Evolutionary conservation across 2,329 filamentous ascomycete species (phyloP).

Genomic region (Neonectria faginata): DNA sequence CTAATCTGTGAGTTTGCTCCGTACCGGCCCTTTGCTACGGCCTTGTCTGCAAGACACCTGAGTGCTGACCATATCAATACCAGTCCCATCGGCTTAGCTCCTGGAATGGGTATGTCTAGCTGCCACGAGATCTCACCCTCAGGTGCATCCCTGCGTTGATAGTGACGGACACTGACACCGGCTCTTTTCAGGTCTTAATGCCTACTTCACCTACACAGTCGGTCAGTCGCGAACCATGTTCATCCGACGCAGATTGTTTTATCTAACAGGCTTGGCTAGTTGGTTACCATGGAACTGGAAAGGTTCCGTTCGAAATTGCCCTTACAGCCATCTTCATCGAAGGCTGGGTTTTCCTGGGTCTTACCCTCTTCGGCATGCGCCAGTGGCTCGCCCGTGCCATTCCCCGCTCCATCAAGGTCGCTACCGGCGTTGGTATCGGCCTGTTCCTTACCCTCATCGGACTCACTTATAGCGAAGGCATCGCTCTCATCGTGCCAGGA

Average conservation of each 20-base stretch:
- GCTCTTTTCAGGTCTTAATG: slow-evolving; percentile 70
- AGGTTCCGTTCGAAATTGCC: slow-evolving; percentile 79
- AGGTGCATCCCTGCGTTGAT: background rate
- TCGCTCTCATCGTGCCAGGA: slow-evolving; percentile 81
- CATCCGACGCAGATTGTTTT: background rate
- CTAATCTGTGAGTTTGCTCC: slow-evolving; percentile 71
- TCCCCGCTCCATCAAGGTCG: slow-evolving; percentile 86
- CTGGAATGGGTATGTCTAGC: slow-evolving; percentile 55
- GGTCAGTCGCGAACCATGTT: slow-evolving; percentile 39
- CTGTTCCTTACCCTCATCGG: slow-evolving; percentile 83
- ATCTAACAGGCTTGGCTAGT: slow-evolving; percentile 57
- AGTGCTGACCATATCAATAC: slow-evolving; percentile 14
- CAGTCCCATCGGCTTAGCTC: slow-evolving; percentile 54
- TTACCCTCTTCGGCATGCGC: slow-evolving; percentile 83
- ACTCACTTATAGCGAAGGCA: slow-evolving; percentile 83
- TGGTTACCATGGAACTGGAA: slow-evolving; percentile 78
- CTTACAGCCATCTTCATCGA: slow-evolving; percentile 90
- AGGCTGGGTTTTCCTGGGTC: slow-evolving; percentile 84
- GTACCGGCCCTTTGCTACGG: background rate
- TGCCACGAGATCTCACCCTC: background rate
- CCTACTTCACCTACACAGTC: slow-evolving; percentile 83
- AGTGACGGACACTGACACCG: slow-evolving; percentile 13
- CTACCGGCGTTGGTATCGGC: slow-evolving; percentile 87
- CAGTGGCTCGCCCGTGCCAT: slow-evolving; percentile 90
- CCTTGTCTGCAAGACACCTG: background rate